These are phyloP conservation scores for Lagenidium sp. DNA, from an alignment of 352 stramenopile species.

Conservation along the genomic window DNA sequence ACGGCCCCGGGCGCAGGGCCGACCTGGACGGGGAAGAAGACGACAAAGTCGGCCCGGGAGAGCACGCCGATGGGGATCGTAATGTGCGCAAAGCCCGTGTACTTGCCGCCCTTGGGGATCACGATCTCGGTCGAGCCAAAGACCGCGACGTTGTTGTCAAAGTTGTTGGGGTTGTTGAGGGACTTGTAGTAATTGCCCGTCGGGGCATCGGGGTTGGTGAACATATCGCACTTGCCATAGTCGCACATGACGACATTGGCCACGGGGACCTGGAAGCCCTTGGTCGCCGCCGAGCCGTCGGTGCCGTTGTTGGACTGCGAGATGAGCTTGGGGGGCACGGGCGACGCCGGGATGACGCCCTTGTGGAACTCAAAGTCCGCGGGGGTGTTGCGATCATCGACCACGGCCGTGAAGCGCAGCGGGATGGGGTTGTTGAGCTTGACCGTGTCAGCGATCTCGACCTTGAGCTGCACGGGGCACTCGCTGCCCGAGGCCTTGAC, in stretches of 20 bases:
- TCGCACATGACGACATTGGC: constrained; percentile 75
- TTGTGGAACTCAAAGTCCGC: constrained; percentile 47
- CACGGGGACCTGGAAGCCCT: constrained; percentile 44
- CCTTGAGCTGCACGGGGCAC: constrained; percentile 59
- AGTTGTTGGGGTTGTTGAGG: constrained; percentile 66
- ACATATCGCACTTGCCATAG: constrained; percentile 63
- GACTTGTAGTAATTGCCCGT: constrained; percentile 45
- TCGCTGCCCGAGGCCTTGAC: constrained; percentile 25
- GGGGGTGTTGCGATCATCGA: constrained; percentile 33
- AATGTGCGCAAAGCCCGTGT: constrained; percentile 66
- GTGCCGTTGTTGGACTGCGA: constrained; percentile 12
- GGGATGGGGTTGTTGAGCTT: constrained; percentile 36
- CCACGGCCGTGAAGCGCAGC: constrained; percentile 51
- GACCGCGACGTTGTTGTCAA: constrained; percentile 32
- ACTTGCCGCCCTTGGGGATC: constrained; percentile 69
- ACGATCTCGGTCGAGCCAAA: constrained; percentile 59
- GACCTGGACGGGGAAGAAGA: constrained; percentile 73
- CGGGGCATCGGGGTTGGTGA: constrained; percentile 19
- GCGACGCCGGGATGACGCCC: constrained; percentile 24
- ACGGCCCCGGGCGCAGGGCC: constrained; percentile 45
- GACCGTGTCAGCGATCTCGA: constrained; percentile 43
- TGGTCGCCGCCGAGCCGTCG: not conserved
- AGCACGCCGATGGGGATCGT: constrained; percentile 57
- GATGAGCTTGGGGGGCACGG: constrained; percentile 26
- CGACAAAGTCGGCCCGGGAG: constrained; percentile 63